These are phyloP conservation scores for Debaryomyces psychrophilus DNA, from an alignment of 1,139 yeast species.

Conservation along the genomic window DNA sequence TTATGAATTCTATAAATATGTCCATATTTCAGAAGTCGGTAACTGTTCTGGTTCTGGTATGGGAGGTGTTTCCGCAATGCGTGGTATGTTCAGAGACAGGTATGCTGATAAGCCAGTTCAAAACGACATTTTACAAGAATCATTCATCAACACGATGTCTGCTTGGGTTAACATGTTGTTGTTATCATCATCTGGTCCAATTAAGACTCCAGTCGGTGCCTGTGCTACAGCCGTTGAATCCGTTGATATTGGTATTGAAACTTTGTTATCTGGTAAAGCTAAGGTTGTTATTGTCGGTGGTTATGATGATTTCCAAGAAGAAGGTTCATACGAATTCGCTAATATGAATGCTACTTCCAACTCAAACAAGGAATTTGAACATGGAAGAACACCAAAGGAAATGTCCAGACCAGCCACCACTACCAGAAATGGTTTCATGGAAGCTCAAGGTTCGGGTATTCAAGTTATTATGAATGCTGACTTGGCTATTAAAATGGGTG, in stretches of 20 bases:
- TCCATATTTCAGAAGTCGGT: constrained; percentile 97
- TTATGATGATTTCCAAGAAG: constrained; percentile 99
- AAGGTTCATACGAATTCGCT: constrained; percentile 96
- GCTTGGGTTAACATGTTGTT: constrained; percentile 99
- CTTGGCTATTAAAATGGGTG: constrained; percentile 96
- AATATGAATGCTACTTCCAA: constrained; percentile 99
- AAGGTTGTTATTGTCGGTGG: constrained; percentile 97
- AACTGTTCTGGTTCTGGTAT: constrained; percentile 99
- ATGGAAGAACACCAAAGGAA: constrained; percentile 97
- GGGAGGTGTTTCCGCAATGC: constrained; percentile 97
- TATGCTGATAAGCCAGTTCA: constrained; percentile 91
- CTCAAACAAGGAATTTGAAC: constrained; percentile 80
- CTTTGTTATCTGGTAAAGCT: constrained; percentile 90
- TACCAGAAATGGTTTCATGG: constrained; percentile 97
- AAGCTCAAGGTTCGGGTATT: constrained; percentile 99
- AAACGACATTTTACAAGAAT: constrained; percentile 95
- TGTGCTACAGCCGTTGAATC: constrained; percentile 99
- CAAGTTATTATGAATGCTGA: constrained; percentile 96
- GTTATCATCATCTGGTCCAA: constrained; percentile 97
- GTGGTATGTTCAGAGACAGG: constrained; percentile 98
- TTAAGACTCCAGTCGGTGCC: constrained; percentile 98
- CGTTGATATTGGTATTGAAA: constrained; percentile 93
- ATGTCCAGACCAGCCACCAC: constrained; percentile 99
- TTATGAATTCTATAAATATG: constrained; percentile 96
- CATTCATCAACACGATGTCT: constrained; percentile 97